Conservation (phyloP, 2,329 filamentous ascomycete genomes). For the Talaromyces sp. region DNA sequence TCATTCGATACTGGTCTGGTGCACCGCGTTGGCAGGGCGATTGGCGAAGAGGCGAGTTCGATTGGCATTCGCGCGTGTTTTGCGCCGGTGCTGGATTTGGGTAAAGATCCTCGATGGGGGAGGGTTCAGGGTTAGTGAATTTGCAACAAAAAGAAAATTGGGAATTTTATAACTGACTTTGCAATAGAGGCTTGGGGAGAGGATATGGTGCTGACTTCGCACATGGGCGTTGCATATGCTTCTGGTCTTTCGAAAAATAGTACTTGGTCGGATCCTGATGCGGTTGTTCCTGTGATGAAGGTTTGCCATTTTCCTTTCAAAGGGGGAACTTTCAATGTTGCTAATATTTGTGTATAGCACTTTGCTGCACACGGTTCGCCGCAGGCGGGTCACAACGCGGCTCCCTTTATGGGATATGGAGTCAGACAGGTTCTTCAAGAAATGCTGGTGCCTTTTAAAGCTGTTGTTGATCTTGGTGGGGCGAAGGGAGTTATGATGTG, state of each 20-base stretch:
- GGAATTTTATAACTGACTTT: not conserved
- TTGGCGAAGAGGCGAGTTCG: slow-evolving; percentile 39
- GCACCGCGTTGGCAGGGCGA: slow-evolving; percentile 36
- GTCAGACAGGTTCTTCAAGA: slow-evolving; percentile 39
- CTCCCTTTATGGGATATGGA: slow-evolving; percentile 40
- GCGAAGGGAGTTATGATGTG: slow-evolving; percentile 42
- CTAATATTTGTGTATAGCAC: slow-evolving; percentile 20
- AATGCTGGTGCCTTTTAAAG: slow-evolving; percentile 40
- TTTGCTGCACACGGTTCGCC: slow-evolving; percentile 42
- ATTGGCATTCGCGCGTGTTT: slow-evolving; percentile 43
- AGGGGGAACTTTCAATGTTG: not conserved
- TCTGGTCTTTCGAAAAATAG: slow-evolving; percentile 41
- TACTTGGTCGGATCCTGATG: slow-evolving; percentile 37
- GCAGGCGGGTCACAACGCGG: slow-evolving; percentile 39
- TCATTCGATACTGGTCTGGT: slow-evolving; percentile 40
- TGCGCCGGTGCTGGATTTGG: slow-evolving; percentile 40
- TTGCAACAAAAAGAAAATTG: not conserved
- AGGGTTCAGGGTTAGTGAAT: slow-evolving; percentile 30
- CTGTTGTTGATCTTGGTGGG: slow-evolving; percentile 37
- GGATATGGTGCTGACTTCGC: slow-evolving; percentile 39
- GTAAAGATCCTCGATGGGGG: slow-evolving; percentile 41
- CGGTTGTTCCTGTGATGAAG: slow-evolving; percentile 41
- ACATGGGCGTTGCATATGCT: slow-evolving; percentile 42
- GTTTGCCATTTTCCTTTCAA: slow-evolving; percentile 14
- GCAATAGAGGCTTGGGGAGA: slow-evolving; percentile 41